Percentiles rank a stretch among this genome's conserved stretches.
Conservation (phyloP, 352 stramenopile genomes). For the Paralagenidium karlingii region DNA sequence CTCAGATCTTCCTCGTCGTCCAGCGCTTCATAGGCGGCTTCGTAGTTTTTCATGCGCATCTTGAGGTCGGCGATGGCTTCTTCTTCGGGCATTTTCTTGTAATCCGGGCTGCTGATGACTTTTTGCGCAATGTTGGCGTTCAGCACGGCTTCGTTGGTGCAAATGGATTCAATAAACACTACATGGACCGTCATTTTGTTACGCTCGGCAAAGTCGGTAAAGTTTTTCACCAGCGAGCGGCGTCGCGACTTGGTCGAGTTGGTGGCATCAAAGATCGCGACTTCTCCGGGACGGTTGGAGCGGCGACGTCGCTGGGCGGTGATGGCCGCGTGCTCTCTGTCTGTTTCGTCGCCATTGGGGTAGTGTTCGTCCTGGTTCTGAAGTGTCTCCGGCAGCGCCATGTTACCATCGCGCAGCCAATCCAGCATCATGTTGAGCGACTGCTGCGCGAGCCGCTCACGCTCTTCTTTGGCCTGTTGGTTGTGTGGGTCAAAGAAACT, state of each 20-base stretch:
- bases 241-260: slow-evolving; percentile 73
- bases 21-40: slow-evolving; percentile 76
- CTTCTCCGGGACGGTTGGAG: slow-evolving; percentile 55
- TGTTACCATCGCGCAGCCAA: slow-evolving; percentile 18
- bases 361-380: too few relatives aligned
- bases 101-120: slow-evolving; percentile 69
- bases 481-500: slow-evolving; percentile 91
- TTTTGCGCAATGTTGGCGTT: slow-evolving; percentile 74
- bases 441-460: slow-evolving; percentile 74
- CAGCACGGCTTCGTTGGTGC: slow-evolving; percentile 85
- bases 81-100: slow-evolving; percentile 52
- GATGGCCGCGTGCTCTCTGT: too few relatives aligned
- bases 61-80: slow-evolving; percentile 69
- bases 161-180: slow-evolving; percentile 91
- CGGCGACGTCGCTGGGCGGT: too few relatives aligned
- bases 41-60: slow-evolving; percentile 80
- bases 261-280: slow-evolving; percentile 86
- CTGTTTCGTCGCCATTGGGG: too few relatives aligned
- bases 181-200: slow-evolving; percentile 74
- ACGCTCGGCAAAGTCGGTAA: slow-evolving; percentile 31
- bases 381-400: too few relatives aligned
- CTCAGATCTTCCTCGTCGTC: slow-evolving; percentile 77
- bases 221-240: slow-evolving; percentile 40
- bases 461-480: slow-evolving; percentile 43
- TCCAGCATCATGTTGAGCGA: slow-evolving; percentile 48